phyloP scores from a whole-genome alignment of 768 basidiomycete species.

The Tubosaeta sp. region DNA sequence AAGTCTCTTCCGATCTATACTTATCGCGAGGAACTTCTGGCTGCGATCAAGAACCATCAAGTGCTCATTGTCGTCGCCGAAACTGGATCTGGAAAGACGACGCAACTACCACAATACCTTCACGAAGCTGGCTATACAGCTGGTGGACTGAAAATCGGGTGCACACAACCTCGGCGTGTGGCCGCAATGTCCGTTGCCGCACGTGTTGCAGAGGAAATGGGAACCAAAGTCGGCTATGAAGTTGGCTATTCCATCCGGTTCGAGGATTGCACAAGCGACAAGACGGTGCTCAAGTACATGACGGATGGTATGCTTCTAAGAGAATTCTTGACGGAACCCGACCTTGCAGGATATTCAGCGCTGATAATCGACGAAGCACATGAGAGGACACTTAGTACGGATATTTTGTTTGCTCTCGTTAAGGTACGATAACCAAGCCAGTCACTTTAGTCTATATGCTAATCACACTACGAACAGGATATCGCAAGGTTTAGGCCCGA shows the following conservation, averaged over 20 bases:
- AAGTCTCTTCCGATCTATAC: slow-evolving; percentile 90
- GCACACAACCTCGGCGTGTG: slow-evolving; percentile 97
- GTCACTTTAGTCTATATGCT: slow-evolving; percentile 17
- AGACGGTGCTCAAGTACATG: slow-evolving; percentile 99
- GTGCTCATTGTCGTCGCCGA: slow-evolving; percentile 97
- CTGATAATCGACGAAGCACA: slow-evolving; percentile 99
- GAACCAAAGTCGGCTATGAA: slow-evolving; percentile 93
- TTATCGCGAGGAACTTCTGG: slow-evolving; percentile 83
- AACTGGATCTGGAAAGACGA: slow-evolving; percentile 98
- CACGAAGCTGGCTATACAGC: slow-evolving; percentile 96
- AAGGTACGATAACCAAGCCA: slow-evolving; percentile 64
- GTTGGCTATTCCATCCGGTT: slow-evolving; percentile 99
- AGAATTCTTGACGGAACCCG: slow-evolving; percentile 97
- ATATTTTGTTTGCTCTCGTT: slow-evolving; percentile 96
- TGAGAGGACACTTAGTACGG: slow-evolving; percentile 95
- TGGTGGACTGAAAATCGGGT: slow-evolving; percentile 76
- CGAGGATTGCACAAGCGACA: slow-evolving; percentile 99
- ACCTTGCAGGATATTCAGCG: slow-evolving; percentile 90
- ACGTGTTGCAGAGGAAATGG: slow-evolving; percentile 99
- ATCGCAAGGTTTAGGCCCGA: slow-evolving; percentile 96
- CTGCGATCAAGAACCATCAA: slow-evolving; percentile 87
- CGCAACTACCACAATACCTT: slow-evolving; percentile 95
- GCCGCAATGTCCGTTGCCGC: slow-evolving; percentile 99
- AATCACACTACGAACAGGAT: slow-evolving; percentile 52
- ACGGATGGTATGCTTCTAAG: slow-evolving; percentile 98